These are phyloP conservation scores for Cucumis hystrix DNA, from an alignment of 306 rosid species.

Conservation along the genomic window DNA sequence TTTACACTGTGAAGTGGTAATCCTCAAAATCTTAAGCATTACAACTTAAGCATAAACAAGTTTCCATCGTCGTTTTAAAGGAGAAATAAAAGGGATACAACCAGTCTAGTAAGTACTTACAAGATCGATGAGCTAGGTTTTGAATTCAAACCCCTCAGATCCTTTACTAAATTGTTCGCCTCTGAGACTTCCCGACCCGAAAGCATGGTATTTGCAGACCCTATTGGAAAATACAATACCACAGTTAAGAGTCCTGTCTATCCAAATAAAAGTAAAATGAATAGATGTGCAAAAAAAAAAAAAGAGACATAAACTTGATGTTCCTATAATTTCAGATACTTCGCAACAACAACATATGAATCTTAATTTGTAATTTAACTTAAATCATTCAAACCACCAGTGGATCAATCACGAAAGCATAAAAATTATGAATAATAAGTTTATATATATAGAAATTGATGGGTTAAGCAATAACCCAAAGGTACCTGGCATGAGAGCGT, in stretches of 20 bases:
- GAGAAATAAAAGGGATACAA: not conserved
- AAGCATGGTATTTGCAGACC: constrained; percentile 70
- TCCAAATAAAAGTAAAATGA: not conserved
- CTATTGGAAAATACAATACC: constrained; percentile 11
- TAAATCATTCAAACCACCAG: not conserved
- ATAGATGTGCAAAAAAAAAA: not conserved
- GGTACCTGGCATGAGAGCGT: constrained; percentile 92
- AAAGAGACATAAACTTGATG: not conserved
- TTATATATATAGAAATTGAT: not conserved
- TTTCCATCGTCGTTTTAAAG: not conserved
- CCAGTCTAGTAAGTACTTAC: constrained; percentile 20
- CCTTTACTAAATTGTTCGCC: constrained; percentile 50
- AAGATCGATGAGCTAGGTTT: constrained; percentile 17
- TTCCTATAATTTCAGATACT: not conserved
- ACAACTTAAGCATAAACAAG: not conserved
- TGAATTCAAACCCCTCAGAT: constrained; percentile 27
- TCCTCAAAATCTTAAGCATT: not conserved
- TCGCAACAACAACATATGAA: not conserved
- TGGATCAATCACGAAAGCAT: not conserved
- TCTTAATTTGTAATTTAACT: not conserved
- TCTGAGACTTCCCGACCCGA: constrained; percentile 49
- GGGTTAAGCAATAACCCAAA: not conserved
- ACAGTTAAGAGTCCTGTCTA: not conserved
- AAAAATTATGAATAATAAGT: not conserved
- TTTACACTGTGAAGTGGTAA: not conserved